A percentile compares a stretch with the other conserved stretches of the same genome.
Conservation (phyloP, 2,329 filamentous ascomycete species). For the Biscogniauxia mediterranea region DNA sequence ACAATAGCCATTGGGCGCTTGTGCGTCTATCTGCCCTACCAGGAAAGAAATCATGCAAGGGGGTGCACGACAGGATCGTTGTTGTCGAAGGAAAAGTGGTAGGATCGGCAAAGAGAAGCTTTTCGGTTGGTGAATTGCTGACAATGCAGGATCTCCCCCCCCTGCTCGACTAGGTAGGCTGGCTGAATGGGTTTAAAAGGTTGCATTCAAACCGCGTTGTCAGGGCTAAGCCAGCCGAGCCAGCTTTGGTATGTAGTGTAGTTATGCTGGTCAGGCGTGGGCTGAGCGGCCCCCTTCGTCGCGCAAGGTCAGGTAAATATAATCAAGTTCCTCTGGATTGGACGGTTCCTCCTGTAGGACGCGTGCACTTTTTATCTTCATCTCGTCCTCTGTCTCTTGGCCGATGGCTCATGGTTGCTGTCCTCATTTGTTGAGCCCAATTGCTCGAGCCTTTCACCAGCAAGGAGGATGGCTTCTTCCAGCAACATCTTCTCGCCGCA, state of each 20-base stretch:
- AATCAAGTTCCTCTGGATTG: background rate
- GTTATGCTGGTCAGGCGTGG: background rate
- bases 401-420: constrained; percentile 24
- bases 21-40: background rate
- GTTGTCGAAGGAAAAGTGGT: background rate
- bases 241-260: background rate
- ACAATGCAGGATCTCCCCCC: background rate
- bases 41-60: background rate
- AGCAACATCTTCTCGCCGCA: constrained; percentile 71
- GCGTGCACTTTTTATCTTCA: constrained; percentile 7
- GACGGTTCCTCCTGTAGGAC: too few species aligned
- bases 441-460: constrained; percentile 30
- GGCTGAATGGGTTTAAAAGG: background rate
- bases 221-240: background rate
- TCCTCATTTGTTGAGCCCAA: constrained; percentile 11
- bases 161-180: background rate
- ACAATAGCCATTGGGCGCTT: background rate
- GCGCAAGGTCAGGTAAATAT: background rate
- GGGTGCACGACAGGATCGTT: background rate
- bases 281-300: background rate
- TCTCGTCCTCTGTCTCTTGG: constrained; percentile 30
- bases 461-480: constrained; percentile 45
- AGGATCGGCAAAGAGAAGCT: background rate
- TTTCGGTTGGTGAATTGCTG: background rate
- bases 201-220: background rate